These are phyloP conservation scores for Botrytis aclada DNA, from an alignment of 2,329 filamentous ascomycete species.

Conservation along the genomic window DNA sequence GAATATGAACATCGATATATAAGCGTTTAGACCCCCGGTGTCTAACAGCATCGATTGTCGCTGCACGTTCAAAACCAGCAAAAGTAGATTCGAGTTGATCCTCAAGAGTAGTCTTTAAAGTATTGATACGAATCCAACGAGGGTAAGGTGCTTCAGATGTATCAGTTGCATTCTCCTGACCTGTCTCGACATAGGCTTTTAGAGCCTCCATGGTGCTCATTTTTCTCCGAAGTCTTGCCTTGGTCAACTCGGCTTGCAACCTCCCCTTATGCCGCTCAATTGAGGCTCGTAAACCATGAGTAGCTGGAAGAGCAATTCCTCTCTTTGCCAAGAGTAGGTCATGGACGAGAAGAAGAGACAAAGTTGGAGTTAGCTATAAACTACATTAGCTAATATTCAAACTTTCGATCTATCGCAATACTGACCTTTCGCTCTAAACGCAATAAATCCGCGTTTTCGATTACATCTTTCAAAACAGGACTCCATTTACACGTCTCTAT, in stretches of 20 bases:
- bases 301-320: slow-evolving; percentile 76
- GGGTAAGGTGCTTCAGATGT: slow-evolving; percentile 54
- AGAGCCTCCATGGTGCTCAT: slow-evolving; percentile 67
- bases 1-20: slow-evolving; percentile 76
- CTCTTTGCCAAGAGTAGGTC: slow-evolving; percentile 79
- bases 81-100: slow-evolving; percentile 76
- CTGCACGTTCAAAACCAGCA: slow-evolving; percentile 55
- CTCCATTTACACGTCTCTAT: slow-evolving; percentile 92
- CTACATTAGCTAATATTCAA: slow-evolving; percentile 9
- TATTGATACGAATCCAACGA: slow-evolving; percentile 91
- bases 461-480: slow-evolving; percentile 77
- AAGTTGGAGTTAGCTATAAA: slow-evolving; percentile 69
- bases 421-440: slow-evolving; percentile 78
- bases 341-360: slow-evolving; percentile 80
- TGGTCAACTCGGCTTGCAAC: slow-evolving; percentile 77
- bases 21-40: slow-evolving; percentile 49
- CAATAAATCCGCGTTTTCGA: slow-evolving; percentile 75
- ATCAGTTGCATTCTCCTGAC: slow-evolving; percentile 44
- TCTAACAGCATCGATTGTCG: slow-evolving; percentile 56
- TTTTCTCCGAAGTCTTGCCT: slow-evolving; percentile 69
- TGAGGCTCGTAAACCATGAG: slow-evolving; percentile 72
- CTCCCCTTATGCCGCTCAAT: slow-evolving; percentile 80
- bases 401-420: not conserved
- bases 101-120: slow-evolving; percentile 66
- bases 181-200: slow-evolving; percentile 52